phyloP scores from a whole-genome alignment of 116 monocot species.

The Posidonia oceanica region DNA sequence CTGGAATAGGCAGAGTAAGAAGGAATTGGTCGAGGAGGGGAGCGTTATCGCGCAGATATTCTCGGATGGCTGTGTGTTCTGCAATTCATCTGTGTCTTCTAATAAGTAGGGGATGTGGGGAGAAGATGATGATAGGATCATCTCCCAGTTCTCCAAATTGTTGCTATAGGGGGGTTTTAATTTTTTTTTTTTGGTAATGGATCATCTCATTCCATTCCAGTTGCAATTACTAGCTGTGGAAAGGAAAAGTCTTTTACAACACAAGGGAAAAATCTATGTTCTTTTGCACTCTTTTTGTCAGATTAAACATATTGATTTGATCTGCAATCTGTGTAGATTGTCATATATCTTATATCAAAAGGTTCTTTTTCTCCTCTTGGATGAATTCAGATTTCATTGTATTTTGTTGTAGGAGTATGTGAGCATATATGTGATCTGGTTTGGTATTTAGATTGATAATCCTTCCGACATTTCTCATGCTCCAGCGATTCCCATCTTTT shows the following conservation, averaged over 20 bases:
- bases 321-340: no score
- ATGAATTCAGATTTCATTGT: no score
- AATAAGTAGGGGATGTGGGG: neutral
- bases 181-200: neutral
- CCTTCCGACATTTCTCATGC: no score
- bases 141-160: slow-evolving; percentile 1
- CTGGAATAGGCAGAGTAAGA: slow-evolving; percentile 61
- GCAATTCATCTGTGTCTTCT: slow-evolving; percentile 30
- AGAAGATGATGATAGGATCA: neutral
- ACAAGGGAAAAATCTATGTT: neutral
- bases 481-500: neutral
- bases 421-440: neutral
- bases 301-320: no score
- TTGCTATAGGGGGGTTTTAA: neutral
- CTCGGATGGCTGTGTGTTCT: slow-evolving; percentile 37
- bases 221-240: neutral
- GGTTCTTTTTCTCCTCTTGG: no score
- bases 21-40: slow-evolving; percentile 39
- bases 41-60: slow-evolving; percentile 46
- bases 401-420: neutral
- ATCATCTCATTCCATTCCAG: neutral
- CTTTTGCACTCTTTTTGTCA: no score
- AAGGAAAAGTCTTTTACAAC: neutral
- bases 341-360: no score
- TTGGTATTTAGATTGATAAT: no score